Conservation (phyloP, 805 yeast genomes). For the Wickerhamiella parazyma region DNA sequence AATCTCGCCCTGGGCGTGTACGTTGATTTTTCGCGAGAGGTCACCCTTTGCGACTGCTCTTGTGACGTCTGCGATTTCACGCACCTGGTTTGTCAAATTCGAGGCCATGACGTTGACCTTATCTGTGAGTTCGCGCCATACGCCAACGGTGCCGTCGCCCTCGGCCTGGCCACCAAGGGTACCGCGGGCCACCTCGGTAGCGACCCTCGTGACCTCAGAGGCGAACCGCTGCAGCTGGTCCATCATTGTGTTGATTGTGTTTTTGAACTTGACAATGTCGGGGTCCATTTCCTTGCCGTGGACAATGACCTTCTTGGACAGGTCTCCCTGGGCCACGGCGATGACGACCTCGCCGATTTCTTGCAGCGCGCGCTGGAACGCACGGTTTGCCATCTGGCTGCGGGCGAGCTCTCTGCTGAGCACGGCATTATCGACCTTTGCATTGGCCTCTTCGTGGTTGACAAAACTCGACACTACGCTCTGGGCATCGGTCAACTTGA, state of each 20-base stretch:
- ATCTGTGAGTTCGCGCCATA: constrained; percentile 77
- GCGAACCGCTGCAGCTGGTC: constrained; percentile 74
- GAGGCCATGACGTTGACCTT: constrained; percentile 84
- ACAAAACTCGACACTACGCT: constrained; percentile 24
- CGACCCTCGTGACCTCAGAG: constrained; percentile 67
- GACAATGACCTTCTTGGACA: constrained; percentile 64
- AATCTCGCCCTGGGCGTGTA: constrained; percentile 86
- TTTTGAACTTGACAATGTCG: constrained; percentile 64
- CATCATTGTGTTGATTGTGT: constrained; percentile 79
- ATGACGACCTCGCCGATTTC: constrained; percentile 80
- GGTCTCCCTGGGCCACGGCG: constrained; percentile 80
- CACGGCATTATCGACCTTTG: constrained; percentile 22
- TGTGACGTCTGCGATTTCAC: constrained; percentile 83
- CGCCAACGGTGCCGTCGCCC: constrained; percentile 72
- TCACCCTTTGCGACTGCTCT: constrained; percentile 84
- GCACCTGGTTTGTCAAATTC: constrained; percentile 73
- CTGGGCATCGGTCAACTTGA: constrained; percentile 24
- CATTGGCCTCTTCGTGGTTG: constrained; percentile 9
- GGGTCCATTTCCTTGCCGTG: constrained; percentile 64
- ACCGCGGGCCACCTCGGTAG: constrained; percentile 84
- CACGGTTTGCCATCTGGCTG: constrained; percentile 46
- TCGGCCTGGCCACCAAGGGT: constrained; percentile 82
- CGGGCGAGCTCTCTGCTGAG: constrained; percentile 28
- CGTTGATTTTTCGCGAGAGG: constrained; percentile 67
- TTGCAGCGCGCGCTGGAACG: constrained; percentile 50